Percentiles rank a stretch among this genome's conserved stretches.
Evolutionary conservation across 1,284 basidiomycete species (phyloP).

Genomic region (Malassezia nana): DNA sequence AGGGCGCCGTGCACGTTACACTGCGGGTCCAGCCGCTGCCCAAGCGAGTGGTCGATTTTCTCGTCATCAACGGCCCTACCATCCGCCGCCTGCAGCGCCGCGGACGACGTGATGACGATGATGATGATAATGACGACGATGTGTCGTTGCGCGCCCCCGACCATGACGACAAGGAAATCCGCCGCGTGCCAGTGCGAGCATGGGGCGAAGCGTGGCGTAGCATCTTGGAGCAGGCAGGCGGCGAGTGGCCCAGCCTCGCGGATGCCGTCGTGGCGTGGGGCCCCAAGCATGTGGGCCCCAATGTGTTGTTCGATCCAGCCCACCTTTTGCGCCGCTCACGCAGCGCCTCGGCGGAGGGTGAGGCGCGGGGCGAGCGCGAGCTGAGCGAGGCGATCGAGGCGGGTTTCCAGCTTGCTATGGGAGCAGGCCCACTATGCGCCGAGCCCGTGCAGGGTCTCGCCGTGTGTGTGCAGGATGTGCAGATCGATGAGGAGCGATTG

Average conservation of each 20-base stretch:
- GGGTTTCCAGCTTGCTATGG: slow-evolving; percentile 87
- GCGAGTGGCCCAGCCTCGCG: slow-evolving; percentile 67
- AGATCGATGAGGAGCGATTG: slow-evolving; percentile 54
- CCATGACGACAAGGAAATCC: slow-evolving; percentile 19
- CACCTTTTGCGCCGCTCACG: slow-evolving; percentile 8
- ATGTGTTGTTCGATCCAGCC: slow-evolving; percentile 65
- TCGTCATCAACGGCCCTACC: slow-evolving; percentile 62
- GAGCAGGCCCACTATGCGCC: slow-evolving; percentile 85
- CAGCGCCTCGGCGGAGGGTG: slow-evolving; percentile 5
- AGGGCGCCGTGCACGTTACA: slow-evolving; percentile 69
- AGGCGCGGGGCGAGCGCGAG: slow-evolving; percentile 13
- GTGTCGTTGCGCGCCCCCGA: slow-evolving; percentile 15
- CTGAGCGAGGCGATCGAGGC: slow-evolving; percentile 60
- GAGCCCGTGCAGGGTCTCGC: slow-evolving; percentile 91
- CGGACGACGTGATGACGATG: slow-evolving; percentile 28
- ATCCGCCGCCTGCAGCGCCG: slow-evolving; percentile 33
- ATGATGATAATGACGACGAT: slow-evolving; percentile 20
- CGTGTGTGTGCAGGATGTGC: slow-evolving; percentile 72
- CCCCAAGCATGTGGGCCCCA: slow-evolving; percentile 74
- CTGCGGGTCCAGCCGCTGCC: slow-evolving; percentile 76
- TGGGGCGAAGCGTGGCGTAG: slow-evolving; percentile 70
- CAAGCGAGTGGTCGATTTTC: slow-evolving; percentile 58
- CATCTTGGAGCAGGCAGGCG: slow-evolving; percentile 61
- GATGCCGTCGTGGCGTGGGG: slow-evolving; percentile 84
- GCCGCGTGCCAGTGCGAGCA: slow-evolving; percentile 51